Percentiles rank a stretch among this genome's conserved stretches.
These are phyloP conservation scores for Gossypium arboreum DNA, from an alignment of 345 rosid species.

Conservation along the genomic window DNA sequence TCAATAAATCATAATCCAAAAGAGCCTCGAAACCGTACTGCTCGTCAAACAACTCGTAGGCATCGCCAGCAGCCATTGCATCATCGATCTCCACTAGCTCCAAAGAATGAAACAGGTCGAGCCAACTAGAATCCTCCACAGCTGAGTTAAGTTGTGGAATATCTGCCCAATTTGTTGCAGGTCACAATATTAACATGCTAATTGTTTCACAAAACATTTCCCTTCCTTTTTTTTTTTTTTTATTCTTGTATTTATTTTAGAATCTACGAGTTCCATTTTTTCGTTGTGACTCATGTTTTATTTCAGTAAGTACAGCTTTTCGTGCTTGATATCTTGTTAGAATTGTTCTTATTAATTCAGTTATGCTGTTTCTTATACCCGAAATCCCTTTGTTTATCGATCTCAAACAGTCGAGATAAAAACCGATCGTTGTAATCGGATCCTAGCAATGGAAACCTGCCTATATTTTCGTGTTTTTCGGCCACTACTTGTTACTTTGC, in stretches of 20 bases:
- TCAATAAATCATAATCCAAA: conserved; percentile 44
- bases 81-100: conserved; percentile 52
- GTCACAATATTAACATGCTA: not conserved
- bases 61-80: conserved; percentile 39
- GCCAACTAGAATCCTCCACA: conserved; percentile 25
- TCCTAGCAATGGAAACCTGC: not conserved
- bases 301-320: not conserved
- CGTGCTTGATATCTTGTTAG: not conserved
- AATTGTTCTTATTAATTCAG: not conserved
- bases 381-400: not conserved
- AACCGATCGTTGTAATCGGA: not conserved
- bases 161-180: not conserved
- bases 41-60: conserved; percentile 24
- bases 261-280: not conserved
- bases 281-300: not conserved
- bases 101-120: conserved; percentile 26
- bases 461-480: too few species aligned
- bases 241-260: not conserved
- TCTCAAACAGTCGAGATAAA: not conserved
- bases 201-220: not conserved
- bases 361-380: not conserved
- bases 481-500: too few species aligned
- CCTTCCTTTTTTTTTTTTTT: not conserved
- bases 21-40: conserved; percentile 48
- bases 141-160: conserved; percentile 19